Evolutionary conservation across 202 grass and related monocot genomes (phyloP), one percentile per base, ranked within the genome.

Genomic region (Panicum virgatum): DNA sequence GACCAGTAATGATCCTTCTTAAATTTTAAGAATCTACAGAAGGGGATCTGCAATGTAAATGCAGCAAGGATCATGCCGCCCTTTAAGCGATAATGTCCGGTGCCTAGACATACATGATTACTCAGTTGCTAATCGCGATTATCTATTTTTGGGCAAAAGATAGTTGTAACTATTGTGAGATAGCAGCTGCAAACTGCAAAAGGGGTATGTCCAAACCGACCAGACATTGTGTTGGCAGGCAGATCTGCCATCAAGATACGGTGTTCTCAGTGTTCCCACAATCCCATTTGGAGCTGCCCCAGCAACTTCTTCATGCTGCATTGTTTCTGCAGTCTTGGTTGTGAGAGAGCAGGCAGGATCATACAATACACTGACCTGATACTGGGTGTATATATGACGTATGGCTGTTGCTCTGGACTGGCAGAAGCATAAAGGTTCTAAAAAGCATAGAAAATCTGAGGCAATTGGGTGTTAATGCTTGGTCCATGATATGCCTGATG

Each of bases 241-340:
- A 71, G 72, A 82, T 82, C 78, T 82, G 63, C 72, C 32, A 44
- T 62, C 43, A 32, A 69, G 85, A 87, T 87, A 70, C 5, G 63
- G 15, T 65, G 62, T 14, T 34, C 64, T 68, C 51, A 82, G 62
- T 76, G 51, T 70, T 82, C 71, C 85, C 62, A 68, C 71, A 30
- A 73, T 81, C 4, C 60, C 52, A 86, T 20, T 76, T 76, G 70
- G 42, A 60, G 60, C 75, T 86, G 54, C n/a, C 72, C 75, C 23
- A 69, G 62, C 53, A 59, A 81, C 30, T 71, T 70, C 34, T 47
- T 53, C 59, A 56, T 72, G 36, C 58, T 34, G 14, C 34, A 20
- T 47, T 65, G 58, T 67, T 47, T 39, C 40, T 72, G 52, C 19
- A 11, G 23, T 56, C 37, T 34, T 36, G 39, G 40, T 50, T 19